Evolutionary conservation across 768 basidiomycete species (phyloP).

Genomic region (Strobilomyces confusus): DNA sequence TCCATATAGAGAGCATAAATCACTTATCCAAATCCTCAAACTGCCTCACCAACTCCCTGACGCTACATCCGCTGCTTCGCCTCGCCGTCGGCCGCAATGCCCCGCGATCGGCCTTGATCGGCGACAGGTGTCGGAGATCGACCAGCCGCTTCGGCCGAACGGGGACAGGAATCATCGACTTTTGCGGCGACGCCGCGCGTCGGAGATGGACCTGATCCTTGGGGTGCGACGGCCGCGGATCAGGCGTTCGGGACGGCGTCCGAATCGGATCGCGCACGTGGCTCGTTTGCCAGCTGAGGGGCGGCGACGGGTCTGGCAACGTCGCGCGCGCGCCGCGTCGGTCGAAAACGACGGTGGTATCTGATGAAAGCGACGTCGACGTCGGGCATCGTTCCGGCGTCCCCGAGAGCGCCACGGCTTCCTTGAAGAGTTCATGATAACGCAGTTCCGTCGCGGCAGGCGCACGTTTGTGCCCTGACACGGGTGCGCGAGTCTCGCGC

Average conservation of each 20-base stretch:
- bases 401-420: conserved; percentile 24
- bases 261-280: conserved; percentile 47
- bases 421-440: conserved; percentile 48
- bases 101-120: conserved; percentile 37
- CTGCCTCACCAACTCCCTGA: conserved; percentile 63
- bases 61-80: conserved; percentile 64
- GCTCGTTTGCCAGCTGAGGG: conserved; percentile 21
- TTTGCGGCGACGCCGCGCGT: conserved; percentile 40
- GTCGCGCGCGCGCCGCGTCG: conserved; percentile 37
- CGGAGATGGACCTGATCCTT: conserved; percentile 65
- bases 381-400: conserved; percentile 15
- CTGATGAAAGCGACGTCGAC: conserved; percentile 11
- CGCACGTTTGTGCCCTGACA: neutral
- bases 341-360: conserved; percentile 34
- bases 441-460: conserved; percentile 41
- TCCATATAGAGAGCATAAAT: neutral
- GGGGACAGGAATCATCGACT: conserved; percentile 43
- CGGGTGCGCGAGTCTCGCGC: neutral
- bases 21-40: conserved; percentile 44
- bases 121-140: conserved; percentile 42
- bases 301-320: conserved; percentile 46
- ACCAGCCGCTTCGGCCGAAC: conserved; percentile 47
- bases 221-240: conserved; percentile 45
- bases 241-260: conserved; percentile 54
- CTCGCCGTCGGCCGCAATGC: conserved; percentile 34